Percentiles rank a stretch among this genome's conserved stretches.
phyloP scores from a whole-genome alignment of 805 yeast species.

The Pichia paraexigua region DNA sequence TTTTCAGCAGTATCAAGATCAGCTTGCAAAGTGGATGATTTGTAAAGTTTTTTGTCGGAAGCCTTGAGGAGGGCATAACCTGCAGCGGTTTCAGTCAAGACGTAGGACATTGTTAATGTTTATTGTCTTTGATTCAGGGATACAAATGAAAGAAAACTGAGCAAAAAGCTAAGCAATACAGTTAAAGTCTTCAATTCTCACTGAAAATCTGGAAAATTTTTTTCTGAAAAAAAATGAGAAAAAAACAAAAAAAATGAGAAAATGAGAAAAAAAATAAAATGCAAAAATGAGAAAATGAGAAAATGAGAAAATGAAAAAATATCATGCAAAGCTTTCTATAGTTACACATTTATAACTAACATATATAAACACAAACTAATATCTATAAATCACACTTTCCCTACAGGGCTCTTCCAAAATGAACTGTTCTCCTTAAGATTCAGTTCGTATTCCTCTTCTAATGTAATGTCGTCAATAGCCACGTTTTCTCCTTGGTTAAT shows the following conservation, averaged over 20 bases:
- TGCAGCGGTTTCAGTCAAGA: constrained; percentile 96
- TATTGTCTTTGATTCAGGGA: neutral
- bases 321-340: too few species aligned
- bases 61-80: constrained; percentile 98
- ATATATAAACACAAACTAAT: too few species aligned
- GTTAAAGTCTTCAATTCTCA: neutral
- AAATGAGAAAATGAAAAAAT: too few species aligned
- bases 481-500: constrained; percentile 7
- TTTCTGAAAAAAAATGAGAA: neutral
- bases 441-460: neutral
- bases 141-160: neutral
- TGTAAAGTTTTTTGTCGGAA: constrained; percentile 93
- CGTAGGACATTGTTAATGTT: constrained; percentile 55
- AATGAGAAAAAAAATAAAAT: neutral
- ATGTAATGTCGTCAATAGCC: constrained; percentile 4
- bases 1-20: constrained; percentile 79
- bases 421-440: neutral
- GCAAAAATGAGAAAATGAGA: neutral
- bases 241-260: neutral
- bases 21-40: constrained; percentile 62
- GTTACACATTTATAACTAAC: too few species aligned
- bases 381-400: neutral
- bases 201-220: constrained; percentile 1
- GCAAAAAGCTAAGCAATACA: neutral
- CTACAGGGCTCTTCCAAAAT: neutral